Conservation (phyloP, 176 grass and related monocot species). For the Raddia distichophylla region DNA sequence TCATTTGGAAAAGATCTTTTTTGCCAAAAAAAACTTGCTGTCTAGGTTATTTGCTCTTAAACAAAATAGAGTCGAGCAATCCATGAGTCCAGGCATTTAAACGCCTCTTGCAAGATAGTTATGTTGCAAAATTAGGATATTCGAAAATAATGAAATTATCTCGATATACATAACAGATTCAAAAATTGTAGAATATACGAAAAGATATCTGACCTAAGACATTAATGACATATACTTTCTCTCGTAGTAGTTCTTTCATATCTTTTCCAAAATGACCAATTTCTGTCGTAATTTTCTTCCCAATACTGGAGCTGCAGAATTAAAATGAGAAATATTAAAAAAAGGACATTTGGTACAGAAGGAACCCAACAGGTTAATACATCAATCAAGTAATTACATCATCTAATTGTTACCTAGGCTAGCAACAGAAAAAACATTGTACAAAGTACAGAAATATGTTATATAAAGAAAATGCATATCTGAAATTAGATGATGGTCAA, state of each 20-base stretch:
- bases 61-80: neutral
- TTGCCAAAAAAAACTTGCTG: neutral
- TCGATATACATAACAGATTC: conserved; percentile 5
- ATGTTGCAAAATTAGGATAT: conserved; percentile 31
- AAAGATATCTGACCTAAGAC: conserved; percentile 67
- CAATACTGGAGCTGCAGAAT: conserved; percentile 58
- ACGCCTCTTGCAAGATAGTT: conserved; percentile 20
- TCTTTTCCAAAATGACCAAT: conserved; percentile 68
- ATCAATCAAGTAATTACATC: conserved; percentile 13
- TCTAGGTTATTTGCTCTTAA: conserved; percentile 2
- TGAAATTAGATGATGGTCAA: conserved; percentile 16
- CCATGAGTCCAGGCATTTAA: neutral
- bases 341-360: conserved; percentile 15
- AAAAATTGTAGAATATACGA: conserved; percentile 8
- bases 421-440: neutral
- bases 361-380: neutral
- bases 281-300: conserved; percentile 58
- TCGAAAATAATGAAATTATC: neutral
- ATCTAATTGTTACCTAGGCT: conserved; percentile 10
- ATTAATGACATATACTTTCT: conserved; percentile 76
- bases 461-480: conserved; percentile 7
- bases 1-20: neutral
- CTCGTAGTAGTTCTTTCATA: conserved; percentile 80
- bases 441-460: conserved; percentile 13
- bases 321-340: conserved; percentile 27